Evolutionary conservation across 805 yeast genomes (phyloP).

Genomic region (Wickerhamiella alocasiicola): DNA sequence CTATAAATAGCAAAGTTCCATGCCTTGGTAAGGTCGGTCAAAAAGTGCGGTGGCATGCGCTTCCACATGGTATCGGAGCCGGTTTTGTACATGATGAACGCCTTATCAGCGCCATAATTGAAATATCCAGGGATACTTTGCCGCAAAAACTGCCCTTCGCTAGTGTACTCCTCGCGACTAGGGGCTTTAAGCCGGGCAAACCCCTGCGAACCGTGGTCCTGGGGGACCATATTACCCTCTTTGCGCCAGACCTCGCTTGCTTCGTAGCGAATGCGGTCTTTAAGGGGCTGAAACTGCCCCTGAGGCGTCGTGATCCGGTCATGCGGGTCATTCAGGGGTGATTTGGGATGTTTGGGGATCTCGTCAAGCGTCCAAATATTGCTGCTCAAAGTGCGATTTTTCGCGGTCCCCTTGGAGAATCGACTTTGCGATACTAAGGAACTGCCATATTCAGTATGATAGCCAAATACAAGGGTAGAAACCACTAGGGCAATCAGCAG

Average conservation of each 20-base stretch:
- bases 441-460: slow-evolving; percentile 1
- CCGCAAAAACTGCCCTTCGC: background rate
- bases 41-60: slow-evolving; percentile 28
- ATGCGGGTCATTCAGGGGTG: no score
- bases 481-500: slow-evolving; percentile 5
- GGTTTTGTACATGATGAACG: slow-evolving; percentile 28
- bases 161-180: slow-evolving; percentile 2
- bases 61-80: slow-evolving; percentile 28
- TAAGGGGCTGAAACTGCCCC: no score
- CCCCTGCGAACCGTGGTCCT: background rate
- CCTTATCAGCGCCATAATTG: slow-evolving; percentile 10
- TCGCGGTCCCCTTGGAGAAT: no score
- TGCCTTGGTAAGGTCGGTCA: slow-evolving; percentile 26
- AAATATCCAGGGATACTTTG: background rate
- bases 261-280: no score
- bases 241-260: slow-evolving; percentile 3
- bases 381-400: no score
- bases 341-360: no score
- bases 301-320: no score
- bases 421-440: no score
- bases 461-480: slow-evolving; percentile 1
- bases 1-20: slow-evolving; percentile 27
- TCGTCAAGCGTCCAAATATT: no score
- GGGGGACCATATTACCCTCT: background rate
- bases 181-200: slow-evolving; percentile 6